phyloP scores from a whole-genome alignment of 176 grass and related monocot genomes.

The Oryza punctata region DNA sequence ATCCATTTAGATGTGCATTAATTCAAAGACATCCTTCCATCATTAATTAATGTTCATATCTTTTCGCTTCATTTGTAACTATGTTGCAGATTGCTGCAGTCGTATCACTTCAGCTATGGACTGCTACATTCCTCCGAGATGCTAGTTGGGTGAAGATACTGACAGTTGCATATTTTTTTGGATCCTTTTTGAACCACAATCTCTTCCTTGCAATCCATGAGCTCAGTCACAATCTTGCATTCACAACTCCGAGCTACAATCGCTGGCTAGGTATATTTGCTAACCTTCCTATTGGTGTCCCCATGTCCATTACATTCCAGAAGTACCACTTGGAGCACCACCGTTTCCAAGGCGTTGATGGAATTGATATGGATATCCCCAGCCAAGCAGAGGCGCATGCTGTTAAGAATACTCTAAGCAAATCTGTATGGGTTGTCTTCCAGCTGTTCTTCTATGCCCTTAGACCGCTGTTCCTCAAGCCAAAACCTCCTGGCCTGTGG shows the following conservation, averaged over 20 bases:
- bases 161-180: conserved; percentile 81
- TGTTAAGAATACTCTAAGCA: conserved; percentile 56
- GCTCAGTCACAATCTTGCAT: conserved; percentile 97
- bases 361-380: conserved; percentile 92
- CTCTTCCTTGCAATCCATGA: conserved; percentile 96
- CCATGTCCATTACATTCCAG: conserved; percentile 96
- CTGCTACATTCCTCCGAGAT: conserved; percentile 53
- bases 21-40: neutral
- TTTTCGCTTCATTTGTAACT: conserved; percentile 27
- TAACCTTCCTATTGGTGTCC: conserved; percentile 90
- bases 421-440: conserved; percentile 81
- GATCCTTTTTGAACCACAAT: conserved; percentile 96
- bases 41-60: neutral
- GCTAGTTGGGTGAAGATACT: conserved; percentile 82
- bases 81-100: conserved; percentile 62
- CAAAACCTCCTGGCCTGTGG: conserved; percentile 83
- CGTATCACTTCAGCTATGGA: conserved; percentile 82
- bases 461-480: conserved; percentile 78
- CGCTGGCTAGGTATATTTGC: conserved; percentile 93
- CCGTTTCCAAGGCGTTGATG: conserved; percentile 89
- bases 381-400: conserved; percentile 52
- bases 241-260: conserved; percentile 72
- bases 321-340: conserved; percentile 99
- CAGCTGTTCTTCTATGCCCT: conserved; percentile 96
- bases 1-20: neutral